phyloP scores from a whole-genome alignment of 805 yeast genomes.

The Cyberlindnera veronae region DNA sequence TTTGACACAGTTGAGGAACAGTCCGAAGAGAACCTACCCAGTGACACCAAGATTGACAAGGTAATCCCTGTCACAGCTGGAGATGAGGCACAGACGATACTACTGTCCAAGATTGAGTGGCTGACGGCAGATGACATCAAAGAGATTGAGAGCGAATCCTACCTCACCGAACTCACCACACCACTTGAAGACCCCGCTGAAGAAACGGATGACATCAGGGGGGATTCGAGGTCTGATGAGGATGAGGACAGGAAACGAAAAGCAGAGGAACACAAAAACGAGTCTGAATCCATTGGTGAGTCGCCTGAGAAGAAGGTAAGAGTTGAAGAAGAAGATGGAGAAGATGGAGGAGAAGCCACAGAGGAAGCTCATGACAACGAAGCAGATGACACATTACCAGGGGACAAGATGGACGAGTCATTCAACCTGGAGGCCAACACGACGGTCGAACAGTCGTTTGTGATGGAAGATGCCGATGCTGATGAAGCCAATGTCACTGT shows the following conservation, averaged over 20 bases:
- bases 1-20: too few species aligned
- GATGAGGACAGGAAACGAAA: slow-evolving; percentile 7
- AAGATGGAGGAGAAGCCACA: neutral
- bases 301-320: slow-evolving; percentile 25
- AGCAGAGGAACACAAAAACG: slow-evolving; percentile 3
- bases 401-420: slow-evolving; percentile 12
- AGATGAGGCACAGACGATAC: slow-evolving; percentile 22
- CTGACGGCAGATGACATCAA: slow-evolving; percentile 21
- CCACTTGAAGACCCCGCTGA: slow-evolving; percentile 14
- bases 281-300: slow-evolving; percentile 3
- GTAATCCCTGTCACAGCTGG: slow-evolving; percentile 12
- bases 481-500: slow-evolving; percentile 16
- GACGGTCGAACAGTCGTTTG: neutral
- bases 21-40: too few species aligned
- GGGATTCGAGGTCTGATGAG: too few species aligned
- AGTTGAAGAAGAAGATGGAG: slow-evolving; percentile 1
- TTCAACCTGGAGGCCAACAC: neutral
- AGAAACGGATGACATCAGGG: too few species aligned
- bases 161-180: slow-evolving; percentile 16
- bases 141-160: slow-evolving; percentile 21
- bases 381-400: slow-evolving; percentile 10
- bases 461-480: slow-evolving; percentile 6
- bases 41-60: slow-evolving; percentile 2
- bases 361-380: neutral
- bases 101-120: slow-evolving; percentile 27